A percentile compares a stretch with the other conserved stretches of the same genome.
Conservation (phyloP, 352 stramenopile genomes). For the Phytophthora europaea region DNA sequence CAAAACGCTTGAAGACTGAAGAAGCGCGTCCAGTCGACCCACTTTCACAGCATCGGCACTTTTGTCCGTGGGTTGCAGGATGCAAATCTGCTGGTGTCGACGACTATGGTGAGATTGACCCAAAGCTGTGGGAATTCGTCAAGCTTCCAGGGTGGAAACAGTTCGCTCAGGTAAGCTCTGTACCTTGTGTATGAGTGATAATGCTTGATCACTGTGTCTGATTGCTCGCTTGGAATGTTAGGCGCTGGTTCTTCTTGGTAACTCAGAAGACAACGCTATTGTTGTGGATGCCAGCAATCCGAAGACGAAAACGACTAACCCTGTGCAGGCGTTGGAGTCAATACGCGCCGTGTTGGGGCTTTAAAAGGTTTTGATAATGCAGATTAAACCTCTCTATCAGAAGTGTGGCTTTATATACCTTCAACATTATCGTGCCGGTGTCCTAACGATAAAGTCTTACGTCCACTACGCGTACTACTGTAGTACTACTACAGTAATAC, state of each 20-base stretch:
- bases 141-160: slow-evolving; percentile 50
- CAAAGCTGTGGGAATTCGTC: slow-evolving; percentile 36
- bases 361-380: slow-evolving; percentile 3
- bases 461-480: too few species aligned
- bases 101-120: slow-evolving; percentile 33
- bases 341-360: slow-evolving; percentile 37
- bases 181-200: neutral
- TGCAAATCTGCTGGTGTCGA: slow-evolving; percentile 26
- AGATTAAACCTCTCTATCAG: neutral
- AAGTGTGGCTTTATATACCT: too few species aligned
- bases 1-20: slow-evolving; percentile 48
- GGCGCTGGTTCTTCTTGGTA: slow-evolving; percentile 20
- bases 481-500: too few species aligned
- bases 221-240: slow-evolving; percentile 4
- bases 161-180: slow-evolving; percentile 50
- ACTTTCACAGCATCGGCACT: slow-evolving; percentile 59
- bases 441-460: too few species aligned
- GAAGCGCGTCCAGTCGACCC: slow-evolving; percentile 14
- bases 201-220: neutral
- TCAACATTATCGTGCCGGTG: too few species aligned
- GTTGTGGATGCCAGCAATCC: slow-evolving; percentile 5
- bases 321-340: slow-evolving; percentile 31
- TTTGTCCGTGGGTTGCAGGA: slow-evolving; percentile 64
- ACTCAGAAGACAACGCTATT: slow-evolving; percentile 11
- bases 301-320: slow-evolving; percentile 14